Evolutionary conservation across 768 basidiomycete species (phyloP).

Genomic region (Rhizopogon salebrosus): DNA sequence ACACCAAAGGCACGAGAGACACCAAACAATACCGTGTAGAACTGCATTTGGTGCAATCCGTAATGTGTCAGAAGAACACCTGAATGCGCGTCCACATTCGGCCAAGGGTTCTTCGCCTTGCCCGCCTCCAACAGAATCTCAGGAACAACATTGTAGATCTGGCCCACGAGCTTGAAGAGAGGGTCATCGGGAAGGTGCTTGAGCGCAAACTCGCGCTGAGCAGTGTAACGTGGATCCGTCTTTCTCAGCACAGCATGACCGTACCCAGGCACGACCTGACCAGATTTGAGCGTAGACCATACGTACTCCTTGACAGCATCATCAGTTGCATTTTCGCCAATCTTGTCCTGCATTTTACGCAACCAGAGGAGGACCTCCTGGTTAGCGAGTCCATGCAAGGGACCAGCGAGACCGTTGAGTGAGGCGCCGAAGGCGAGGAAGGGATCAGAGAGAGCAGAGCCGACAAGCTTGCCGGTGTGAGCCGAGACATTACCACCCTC

Average conservation of each 20-base stretch:
- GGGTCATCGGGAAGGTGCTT: conserved; percentile 84
- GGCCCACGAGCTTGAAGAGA: conserved; percentile 90
- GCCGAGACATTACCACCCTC: conserved; percentile 99
- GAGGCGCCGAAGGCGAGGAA: conserved; percentile 94
- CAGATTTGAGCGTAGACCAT: conserved; percentile 89
- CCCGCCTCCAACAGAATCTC: conserved; percentile 88
- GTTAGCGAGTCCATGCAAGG: conserved; percentile 94
- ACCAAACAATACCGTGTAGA: conserved; percentile 97
- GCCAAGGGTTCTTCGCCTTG: conserved; percentile 93
- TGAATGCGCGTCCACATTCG: conserved; percentile 97
- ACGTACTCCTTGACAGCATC: conserved; percentile 90
- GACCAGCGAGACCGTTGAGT: conserved; percentile 93
- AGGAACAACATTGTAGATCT: conserved; percentile 85
- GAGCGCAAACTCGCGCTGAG: conserved; percentile 84
- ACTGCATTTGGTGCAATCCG: conserved; percentile 86
- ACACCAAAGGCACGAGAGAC: conserved; percentile 94
- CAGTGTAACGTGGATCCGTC: conserved; percentile 89
- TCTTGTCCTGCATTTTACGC: conserved; percentile 85
- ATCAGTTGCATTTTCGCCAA: conserved; percentile 82
- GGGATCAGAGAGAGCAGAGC: conserved; percentile 94
- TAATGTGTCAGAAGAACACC: conserved; percentile 85
- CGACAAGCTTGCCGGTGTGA: conserved; percentile 89
- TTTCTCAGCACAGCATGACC: conserved; percentile 85
- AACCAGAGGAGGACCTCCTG: conserved; percentile 97
- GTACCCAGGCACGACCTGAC: conserved; percentile 92